Conservation (phyloP, 2,329 filamentous ascomycete species). For the Phialophora tarda region DNA sequence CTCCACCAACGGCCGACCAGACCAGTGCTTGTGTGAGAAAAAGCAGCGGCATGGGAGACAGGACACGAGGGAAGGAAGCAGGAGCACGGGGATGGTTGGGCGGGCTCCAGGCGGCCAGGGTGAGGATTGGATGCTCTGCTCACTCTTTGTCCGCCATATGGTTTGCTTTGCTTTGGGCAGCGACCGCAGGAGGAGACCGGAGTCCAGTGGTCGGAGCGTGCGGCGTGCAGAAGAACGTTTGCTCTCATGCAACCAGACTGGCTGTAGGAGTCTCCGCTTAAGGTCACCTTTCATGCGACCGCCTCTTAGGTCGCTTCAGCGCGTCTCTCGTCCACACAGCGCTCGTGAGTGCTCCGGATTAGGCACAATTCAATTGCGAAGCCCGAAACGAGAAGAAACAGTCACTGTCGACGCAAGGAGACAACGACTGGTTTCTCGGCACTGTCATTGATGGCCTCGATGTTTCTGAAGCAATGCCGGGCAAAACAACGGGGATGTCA, state of each 20-base stretch:
- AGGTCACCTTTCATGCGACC: slow-evolving; percentile 33
- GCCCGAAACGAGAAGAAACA: neutral
- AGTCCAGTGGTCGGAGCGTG: slow-evolving; percentile 23
- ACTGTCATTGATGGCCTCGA: slow-evolving; percentile 15
- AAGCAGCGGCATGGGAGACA: slow-evolving; percentile 20
- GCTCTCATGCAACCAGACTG: slow-evolving; percentile 30
- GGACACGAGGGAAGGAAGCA: slow-evolving; percentile 8
- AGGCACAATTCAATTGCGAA: slow-evolving; percentile 13
- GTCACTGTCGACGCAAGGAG: neutral
- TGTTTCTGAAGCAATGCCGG: slow-evolving; percentile 8
- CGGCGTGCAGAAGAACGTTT: slow-evolving; percentile 27
- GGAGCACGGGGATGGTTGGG: slow-evolving; percentile 27
- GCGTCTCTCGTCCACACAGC: slow-evolving; percentile 11
- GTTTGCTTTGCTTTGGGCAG: slow-evolving; percentile 31
- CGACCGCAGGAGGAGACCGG: slow-evolving; percentile 10
- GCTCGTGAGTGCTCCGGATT: slow-evolving; percentile 6
- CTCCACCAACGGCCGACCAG: neutral
- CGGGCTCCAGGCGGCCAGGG: slow-evolving; percentile 20
- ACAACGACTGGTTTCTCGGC: slow-evolving; percentile 4
- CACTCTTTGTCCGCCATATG: slow-evolving; percentile 11
- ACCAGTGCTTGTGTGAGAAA: slow-evolving; percentile 7
- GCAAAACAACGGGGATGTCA: slow-evolving; percentile 6
- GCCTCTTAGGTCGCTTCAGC: slow-evolving; percentile 32
- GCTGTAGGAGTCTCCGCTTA: slow-evolving; percentile 28
- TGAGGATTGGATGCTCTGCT: slow-evolving; percentile 33